phyloP scores from a whole-genome alignment of 1,284 basidiomycete species.

The Ceratobasidium sp. region DNA sequence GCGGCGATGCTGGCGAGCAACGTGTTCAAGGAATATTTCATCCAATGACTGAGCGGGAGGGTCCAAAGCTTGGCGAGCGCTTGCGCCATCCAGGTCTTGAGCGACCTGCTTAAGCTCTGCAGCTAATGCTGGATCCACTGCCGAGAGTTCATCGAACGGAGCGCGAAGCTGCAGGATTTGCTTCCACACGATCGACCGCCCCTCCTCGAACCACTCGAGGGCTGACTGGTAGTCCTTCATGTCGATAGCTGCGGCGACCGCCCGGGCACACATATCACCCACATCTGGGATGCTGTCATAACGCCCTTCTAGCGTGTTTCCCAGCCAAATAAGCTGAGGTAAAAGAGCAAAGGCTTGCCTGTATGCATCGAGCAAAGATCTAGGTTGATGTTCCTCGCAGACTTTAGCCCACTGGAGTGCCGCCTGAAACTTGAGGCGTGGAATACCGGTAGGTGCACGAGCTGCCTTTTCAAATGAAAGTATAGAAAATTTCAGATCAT shows the following conservation, averaged over 20 bases:
- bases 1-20: constrained; percentile 11
- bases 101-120: background rate
- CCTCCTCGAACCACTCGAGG: constrained; percentile 54
- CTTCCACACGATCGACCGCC: constrained; percentile 46
- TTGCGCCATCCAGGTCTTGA: background rate
- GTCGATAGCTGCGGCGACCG: background rate
- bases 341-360: background rate
- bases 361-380: constrained; percentile 29
- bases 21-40: background rate
- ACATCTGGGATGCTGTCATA: background rate
- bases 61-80: too few species aligned
- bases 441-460: too few species aligned
- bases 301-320: background rate
- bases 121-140: background rate
- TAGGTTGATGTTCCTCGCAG: background rate
- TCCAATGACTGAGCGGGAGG: too few species aligned
- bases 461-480: too few species aligned
- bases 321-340: constrained; percentile 19
- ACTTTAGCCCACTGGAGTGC: background rate
- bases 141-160: background rate
- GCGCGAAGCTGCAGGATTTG: background rate
- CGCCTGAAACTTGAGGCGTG: background rate
- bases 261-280: background rate
- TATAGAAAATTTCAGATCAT: too few species aligned
- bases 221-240: constrained; percentile 40